Base-by-base conservation (phyloP, 148 eudicot species). In the Gaultheria prostrata region DNA sequence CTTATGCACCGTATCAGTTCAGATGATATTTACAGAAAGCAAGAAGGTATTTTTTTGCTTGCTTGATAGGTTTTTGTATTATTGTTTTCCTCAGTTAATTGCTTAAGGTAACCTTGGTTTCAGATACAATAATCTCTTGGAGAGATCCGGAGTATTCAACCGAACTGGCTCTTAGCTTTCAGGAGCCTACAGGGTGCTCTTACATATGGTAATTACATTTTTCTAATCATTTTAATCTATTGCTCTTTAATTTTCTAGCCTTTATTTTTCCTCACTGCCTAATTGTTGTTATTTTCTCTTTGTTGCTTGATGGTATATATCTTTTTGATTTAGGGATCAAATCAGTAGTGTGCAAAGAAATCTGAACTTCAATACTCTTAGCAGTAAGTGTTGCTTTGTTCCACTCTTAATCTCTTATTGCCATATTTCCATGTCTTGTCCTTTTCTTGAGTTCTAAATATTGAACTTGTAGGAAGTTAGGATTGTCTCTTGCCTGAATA, bases 111-210 rank as follows among this genome's bases (percentile, higher is more conserved):
- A 51, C 18, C 46, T 82, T 28, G 43, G 18, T 77, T 78, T 32
- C 90, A 97, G 99, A 93, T 85, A 97, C 98, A 85, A 95, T 97
- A 80, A 95, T 97, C 83, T 97, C 99, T 33, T 97, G 99, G 99
- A 92, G 93, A 85, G 99, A 97, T 90, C 98, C 98, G 8, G 98
- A 93, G 57, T 92, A 69, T 88, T 91, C 94, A 70, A 90, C 91
- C 46, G 98, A 97, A 80, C 78, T 97, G 82, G 99, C 99, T 77
- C 98, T 97, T 84, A 97, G 99, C 90, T 97, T 97, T 87, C 98
- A 93, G 85, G 99, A 97, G 86, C 86, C 84, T 69, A 89, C 98
- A 57, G 98, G 98, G 67, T 95, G 98, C 92, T 92, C 96, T 79
- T 92, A 92, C 87, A 92, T 95, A 87, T 97, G 99, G 99, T 92